phyloP scores from a whole-genome alignment of 2,329 filamentous ascomycete genomes.

The Trichophyton rubrum region DNA sequence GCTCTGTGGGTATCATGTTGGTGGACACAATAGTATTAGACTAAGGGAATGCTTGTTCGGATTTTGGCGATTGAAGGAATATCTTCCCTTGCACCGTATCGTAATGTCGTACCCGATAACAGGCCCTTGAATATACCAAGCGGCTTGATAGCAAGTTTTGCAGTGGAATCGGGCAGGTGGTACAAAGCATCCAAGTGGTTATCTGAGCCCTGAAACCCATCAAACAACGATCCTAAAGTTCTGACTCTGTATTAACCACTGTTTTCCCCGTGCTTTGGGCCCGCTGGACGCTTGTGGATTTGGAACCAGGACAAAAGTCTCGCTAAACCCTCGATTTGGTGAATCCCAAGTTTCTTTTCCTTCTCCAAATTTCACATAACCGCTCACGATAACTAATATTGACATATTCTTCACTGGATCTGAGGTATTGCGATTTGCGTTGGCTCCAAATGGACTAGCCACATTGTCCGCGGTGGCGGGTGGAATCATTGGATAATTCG shows the following conservation, averaged over 20 bases:
- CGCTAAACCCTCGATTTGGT: constrained; percentile 59
- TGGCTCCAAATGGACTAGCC: constrained; percentile 24
- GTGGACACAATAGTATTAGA: not conserved
- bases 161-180: not conserved
- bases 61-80: not conserved
- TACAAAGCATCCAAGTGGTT: not conserved
- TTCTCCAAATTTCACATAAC: constrained; percentile 56
- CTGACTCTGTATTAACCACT: constrained; percentile 59
- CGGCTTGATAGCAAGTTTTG: no score
- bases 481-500: constrained; percentile 46
- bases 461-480: constrained; percentile 22
- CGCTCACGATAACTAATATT: constrained; percentile 61
- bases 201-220: constrained; percentile 8
- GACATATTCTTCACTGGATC: constrained; percentile 49
- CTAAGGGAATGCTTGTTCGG: not conserved
- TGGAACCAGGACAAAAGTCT: constrained; percentile 69
- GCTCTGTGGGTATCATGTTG: not conserved
- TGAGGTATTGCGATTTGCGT: not conserved
- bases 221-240: constrained; percentile 50
- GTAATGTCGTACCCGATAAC: no score
- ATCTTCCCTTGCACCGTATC: not conserved
- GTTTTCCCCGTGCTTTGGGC: constrained; percentile 41
- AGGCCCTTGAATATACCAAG: no score
- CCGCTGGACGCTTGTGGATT: constrained; percentile 43
- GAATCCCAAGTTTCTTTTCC: constrained; percentile 41